A percentile compares a stretch with the other conserved stretches of the same genome.
Conservation (phyloP, 495 filamentous ascomycete species). For the Delitschia confertaspora region DNA sequence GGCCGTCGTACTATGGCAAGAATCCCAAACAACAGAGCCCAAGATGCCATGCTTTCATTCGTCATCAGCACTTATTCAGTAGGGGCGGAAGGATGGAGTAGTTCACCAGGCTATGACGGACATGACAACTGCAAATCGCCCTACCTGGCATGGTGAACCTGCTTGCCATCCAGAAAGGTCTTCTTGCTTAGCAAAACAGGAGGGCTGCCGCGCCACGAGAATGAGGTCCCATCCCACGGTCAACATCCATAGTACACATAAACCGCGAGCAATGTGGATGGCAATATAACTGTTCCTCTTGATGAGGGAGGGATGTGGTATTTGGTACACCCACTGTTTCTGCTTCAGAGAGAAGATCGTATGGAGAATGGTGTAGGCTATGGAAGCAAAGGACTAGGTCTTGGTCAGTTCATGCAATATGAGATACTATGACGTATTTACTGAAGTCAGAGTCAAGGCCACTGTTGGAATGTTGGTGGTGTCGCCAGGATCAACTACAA, state of each 20-base stretch:
- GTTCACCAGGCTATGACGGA: constrained; percentile 25
- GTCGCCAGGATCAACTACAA: constrained; percentile 16
- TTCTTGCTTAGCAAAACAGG: constrained; percentile 13
- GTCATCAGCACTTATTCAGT: not conserved
- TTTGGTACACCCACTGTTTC: constrained; percentile 21
- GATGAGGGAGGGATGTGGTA: constrained; percentile 14
- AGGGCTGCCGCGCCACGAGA: constrained; percentile 19
- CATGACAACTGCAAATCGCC: constrained; percentile 11
- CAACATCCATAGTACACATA: constrained; percentile 27
- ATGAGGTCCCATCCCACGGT: constrained; percentile 28
- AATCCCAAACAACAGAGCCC: constrained; percentile 22
- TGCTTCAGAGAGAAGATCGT: constrained; percentile 23
- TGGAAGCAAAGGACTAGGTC: constrained; percentile 20
- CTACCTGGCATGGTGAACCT: constrained; percentile 17
- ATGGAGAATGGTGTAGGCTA: constrained; percentile 24
- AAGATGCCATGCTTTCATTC: constrained; percentile 18
- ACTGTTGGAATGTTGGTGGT: constrained; percentile 12
- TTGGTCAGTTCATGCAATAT: constrained; percentile 3
- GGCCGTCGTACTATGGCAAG: constrained; percentile 24
- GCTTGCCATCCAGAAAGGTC: constrained; percentile 14
- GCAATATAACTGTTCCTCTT: constrained; percentile 27
- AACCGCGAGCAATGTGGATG: constrained; percentile 19
- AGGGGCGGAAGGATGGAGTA: not conserved
- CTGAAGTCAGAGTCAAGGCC: constrained; percentile 22
- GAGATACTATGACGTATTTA: constrained; percentile 6